These are phyloP conservation scores for Colletotrichum shisoi DNA, from an alignment of 2,329 filamentous ascomycete species.

Conservation along the genomic window DNA sequence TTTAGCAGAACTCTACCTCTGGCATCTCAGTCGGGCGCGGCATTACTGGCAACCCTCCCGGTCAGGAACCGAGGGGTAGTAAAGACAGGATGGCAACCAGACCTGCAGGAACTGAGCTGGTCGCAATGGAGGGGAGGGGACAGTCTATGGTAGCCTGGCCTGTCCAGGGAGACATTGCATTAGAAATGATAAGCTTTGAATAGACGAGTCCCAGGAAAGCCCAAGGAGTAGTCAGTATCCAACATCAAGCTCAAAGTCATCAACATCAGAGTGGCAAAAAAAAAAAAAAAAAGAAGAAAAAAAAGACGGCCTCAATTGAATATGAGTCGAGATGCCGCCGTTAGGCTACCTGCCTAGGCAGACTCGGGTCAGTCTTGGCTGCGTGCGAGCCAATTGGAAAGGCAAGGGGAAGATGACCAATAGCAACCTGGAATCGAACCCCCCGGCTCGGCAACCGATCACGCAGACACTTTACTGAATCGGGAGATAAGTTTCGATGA, in stretches of 20 bases:
- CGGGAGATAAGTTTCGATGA: constrained; percentile 29
- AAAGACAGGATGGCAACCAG: constrained; percentile 15
- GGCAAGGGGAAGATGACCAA: background rate
- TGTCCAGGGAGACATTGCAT: background rate
- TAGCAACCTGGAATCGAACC: no score
- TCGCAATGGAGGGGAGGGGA: constrained; percentile 1
- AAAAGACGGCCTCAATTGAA: background rate
- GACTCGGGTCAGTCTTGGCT: constrained; percentile 10
- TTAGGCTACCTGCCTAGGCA: constrained; percentile 16
- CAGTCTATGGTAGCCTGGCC: background rate
- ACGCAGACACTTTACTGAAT: constrained; percentile 20
- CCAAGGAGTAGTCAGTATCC: background rate
- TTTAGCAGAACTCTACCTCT: constrained; percentile 9
- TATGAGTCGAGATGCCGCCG: constrained; percentile 22
- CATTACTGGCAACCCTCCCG: constrained; percentile 2
- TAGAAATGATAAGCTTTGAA: background rate
- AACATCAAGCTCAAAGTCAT: background rate
- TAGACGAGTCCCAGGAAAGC: background rate
- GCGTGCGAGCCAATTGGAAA: background rate
- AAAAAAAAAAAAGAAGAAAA: background rate
- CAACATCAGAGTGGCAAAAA: constrained; percentile 17
- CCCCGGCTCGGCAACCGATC: no score
- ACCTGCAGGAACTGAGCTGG: constrained; percentile 37
- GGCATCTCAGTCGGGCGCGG: constrained; percentile 28
- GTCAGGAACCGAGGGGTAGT: constrained; percentile 27